These are phyloP conservation scores for Salvia sclarea DNA, from an alignment of 305 asterid genomes.

Conservation along the genomic window DNA sequence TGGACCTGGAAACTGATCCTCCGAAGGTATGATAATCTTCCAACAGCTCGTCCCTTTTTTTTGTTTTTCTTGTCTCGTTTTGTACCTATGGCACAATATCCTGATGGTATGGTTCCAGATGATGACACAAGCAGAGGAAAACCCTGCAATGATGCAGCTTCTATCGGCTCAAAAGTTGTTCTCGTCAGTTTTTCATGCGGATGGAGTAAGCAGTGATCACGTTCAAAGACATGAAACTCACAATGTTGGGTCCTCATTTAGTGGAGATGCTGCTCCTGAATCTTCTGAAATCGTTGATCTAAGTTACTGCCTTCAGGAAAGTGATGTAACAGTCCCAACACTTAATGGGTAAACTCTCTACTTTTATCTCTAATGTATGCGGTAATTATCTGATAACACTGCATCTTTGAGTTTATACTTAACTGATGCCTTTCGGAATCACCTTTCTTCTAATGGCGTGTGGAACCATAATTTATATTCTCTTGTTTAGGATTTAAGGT, in stretches of 20 bases:
- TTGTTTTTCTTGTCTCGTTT: not conserved
- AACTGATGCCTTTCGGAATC: not conserved
- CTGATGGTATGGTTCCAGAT: slow-evolving; percentile 43
- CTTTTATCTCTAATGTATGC: slow-evolving; percentile 23
- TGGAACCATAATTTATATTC: not conserved
- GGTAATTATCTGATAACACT: not conserved
- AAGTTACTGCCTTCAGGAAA: slow-evolving; percentile 60
- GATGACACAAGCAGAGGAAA: slow-evolving; percentile 39
- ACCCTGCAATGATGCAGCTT: slow-evolving; percentile 48
- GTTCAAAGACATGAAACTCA: slow-evolving; percentile 33
- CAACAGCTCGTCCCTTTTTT: not conserved
- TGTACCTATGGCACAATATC: not conserved
- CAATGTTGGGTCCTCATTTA: slow-evolving; percentile 33
- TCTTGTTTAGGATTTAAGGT: slow-evolving; percentile 1
- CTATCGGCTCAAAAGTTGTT: slow-evolving; percentile 62
- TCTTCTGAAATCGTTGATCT: slow-evolving; percentile 62
- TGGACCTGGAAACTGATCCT: slow-evolving; percentile 79
- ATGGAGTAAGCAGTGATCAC: slow-evolving; percentile 37
- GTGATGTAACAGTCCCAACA: slow-evolving; percentile 74
- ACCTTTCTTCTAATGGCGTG: not conserved
- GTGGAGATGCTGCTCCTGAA: slow-evolving; percentile 31
- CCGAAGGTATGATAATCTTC: slow-evolving; percentile 50
- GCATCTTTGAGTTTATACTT: not conserved
- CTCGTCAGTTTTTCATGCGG: slow-evolving; percentile 44
- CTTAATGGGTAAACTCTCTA: slow-evolving; percentile 69